These are phyloP conservation scores for Hydnomerulius pinastri DNA, from an alignment of 768 basidiomycete species.

Conservation along the genomic window DNA sequence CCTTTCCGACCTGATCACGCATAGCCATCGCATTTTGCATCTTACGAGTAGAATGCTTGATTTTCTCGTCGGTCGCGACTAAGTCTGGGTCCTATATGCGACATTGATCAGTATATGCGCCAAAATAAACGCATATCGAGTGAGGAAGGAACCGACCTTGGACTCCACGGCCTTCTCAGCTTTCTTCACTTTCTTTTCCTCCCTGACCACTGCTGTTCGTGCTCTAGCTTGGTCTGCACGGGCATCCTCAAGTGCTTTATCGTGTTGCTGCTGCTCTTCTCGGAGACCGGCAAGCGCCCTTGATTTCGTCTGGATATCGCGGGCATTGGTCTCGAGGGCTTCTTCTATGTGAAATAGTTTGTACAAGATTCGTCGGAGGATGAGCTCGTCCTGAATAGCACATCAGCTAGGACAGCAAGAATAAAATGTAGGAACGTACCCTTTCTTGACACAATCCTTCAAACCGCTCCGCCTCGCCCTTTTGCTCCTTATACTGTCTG, in stretches of 20 bases:
- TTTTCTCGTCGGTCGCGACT: slow-evolving; percentile 82
- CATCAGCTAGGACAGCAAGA: slow-evolving; percentile 1
- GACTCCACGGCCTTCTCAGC: slow-evolving; percentile 86
- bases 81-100: slow-evolving; percentile 90
- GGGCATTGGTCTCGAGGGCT: slow-evolving; percentile 71
- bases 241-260: slow-evolving; percentile 70
- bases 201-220: slow-evolving; percentile 72
- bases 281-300: slow-evolving; percentile 68
- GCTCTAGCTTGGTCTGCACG: slow-evolving; percentile 81
- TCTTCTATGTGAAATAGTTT: slow-evolving; percentile 89
- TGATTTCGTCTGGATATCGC: slow-evolving; percentile 72
- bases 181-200: slow-evolving; percentile 87
- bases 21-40: slow-evolving; percentile 66
- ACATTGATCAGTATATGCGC: too few species aligned
- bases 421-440: slow-evolving; percentile 43
- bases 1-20: slow-evolving; percentile 63
- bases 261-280: slow-evolving; percentile 67
- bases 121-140: too few species aligned
- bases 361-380: slow-evolving; percentile 81
- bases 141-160: slow-evolving; percentile 53
- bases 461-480: slow-evolving; percentile 88
- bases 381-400: slow-evolving; percentile 67
- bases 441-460: slow-evolving; percentile 73
- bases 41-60: slow-evolving; percentile 82
- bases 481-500: slow-evolving; percentile 97